Evolutionary conservation across 2,329 filamentous ascomycete species (phyloP).

Genomic region (Cladosporium velox): DNA sequence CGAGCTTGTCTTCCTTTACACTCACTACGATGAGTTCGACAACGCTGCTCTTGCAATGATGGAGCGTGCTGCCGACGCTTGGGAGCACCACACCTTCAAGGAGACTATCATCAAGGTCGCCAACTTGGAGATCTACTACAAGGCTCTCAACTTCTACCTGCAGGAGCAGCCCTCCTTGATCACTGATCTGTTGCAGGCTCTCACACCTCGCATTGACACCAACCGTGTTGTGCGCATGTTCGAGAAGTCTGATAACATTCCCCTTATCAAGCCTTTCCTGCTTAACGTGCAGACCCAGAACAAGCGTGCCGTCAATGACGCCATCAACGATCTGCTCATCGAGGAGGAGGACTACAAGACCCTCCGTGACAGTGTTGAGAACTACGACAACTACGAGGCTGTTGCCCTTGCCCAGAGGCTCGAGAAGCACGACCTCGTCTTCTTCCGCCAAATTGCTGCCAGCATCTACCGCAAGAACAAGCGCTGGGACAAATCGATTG

Average conservation of each 20-base stretch:
- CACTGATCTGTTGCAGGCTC: conserved; percentile 88
- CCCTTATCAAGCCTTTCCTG: conserved; percentile 97
- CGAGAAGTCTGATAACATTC: conserved; percentile 96
- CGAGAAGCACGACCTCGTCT: conserved; percentile 96
- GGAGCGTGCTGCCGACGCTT: conserved; percentile 94
- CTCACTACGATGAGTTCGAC: conserved; percentile 97
- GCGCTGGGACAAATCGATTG: conserved; percentile 98
- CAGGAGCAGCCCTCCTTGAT: conserved; percentile 94
- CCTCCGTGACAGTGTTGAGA: conserved; percentile 92
- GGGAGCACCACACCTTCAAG: conserved; percentile 99
- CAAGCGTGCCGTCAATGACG: conserved; percentile 96
- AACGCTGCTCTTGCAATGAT: conserved; percentile 97
- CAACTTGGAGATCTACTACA: conserved; percentile 99
- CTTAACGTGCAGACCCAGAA: conserved; percentile 95
- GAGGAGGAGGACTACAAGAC: conserved; percentile 99
- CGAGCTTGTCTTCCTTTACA: conserved; percentile 90
- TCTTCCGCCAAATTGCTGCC: conserved; percentile 98
- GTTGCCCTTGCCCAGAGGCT: conserved; percentile 87
- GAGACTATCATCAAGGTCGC: conserved; percentile 97
- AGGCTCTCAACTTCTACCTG: conserved; percentile 93
- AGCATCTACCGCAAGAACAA: conserved; percentile 99
- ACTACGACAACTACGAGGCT: conserved; percentile 98
- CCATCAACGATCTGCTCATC: conserved; percentile 95
- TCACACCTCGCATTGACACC: conserved; percentile 93
- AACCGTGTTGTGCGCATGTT: conserved; percentile 99